Evolutionary conservation across 202 grass and related monocot genomes (phyloP), one percentile per base, ranked within the genome.

Genomic region (Brachypodium distachyon): DNA sequence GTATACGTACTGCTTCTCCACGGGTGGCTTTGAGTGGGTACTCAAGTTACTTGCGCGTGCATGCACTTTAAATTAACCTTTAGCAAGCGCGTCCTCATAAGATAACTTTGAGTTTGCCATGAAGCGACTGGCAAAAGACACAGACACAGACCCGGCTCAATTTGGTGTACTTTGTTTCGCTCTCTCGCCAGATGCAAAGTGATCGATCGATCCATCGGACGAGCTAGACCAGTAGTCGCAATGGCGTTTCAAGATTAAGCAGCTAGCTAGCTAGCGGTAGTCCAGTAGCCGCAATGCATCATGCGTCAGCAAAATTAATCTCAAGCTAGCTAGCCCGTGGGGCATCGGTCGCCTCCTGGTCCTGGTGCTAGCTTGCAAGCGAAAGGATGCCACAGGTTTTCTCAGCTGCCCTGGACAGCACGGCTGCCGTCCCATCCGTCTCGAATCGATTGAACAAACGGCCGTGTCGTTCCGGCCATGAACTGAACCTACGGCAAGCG

Each of bases 401-500:
- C 16, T 16, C 14, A 10, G 49, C 38, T 65, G 64, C 83, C 70
- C 69, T 38, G 0, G 12, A 9, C 25, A 7, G 70, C 83, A 86
- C 77, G 77, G 49, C 77, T 75, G 50, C 43, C 52, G 42, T 86
- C 61, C 41, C 70, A 76, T 75, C 53, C 14, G 4, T 28, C 37
- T 28, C 56, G 50, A 36, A 33, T 1, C 6, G 58, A 36, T 36
- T 36, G 31, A 22, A 9, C 61, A 26, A 22, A 26, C 47, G 48
- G 47, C 51, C 19, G 18, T 23, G 50, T 53, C 12, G n/a, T 40
- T 54, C 28, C 51, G 26, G 37, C 7, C 36, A 42, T 9, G 5
- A 23, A 36, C 3, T 17, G 37, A 4, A 37, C 17, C 50, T n/a
- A 16, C 19, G 9, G 76, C 64, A 14, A 13, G 26, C 27, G 41